Conservation (phyloP, 2,329 filamentous ascomycete genomes). For the Chaetomiaceae sp. region DNA sequence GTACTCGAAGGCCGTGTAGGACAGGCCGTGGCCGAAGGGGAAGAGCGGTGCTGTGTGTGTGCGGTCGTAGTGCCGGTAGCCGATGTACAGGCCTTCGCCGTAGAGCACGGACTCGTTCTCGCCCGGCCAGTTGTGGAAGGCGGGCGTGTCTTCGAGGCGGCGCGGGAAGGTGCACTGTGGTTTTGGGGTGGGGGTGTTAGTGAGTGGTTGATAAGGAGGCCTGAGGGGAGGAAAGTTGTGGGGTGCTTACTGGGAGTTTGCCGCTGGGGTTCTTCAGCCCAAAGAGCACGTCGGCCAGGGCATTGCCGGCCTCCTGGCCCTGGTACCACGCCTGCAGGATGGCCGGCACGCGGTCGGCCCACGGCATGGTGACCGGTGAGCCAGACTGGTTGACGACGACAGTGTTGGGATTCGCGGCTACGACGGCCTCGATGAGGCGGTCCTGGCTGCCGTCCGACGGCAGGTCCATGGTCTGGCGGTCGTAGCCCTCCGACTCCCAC, state of each 20-base stretch:
- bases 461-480: slow-evolving; percentile 56
- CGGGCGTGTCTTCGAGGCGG: slow-evolving; percentile 58
- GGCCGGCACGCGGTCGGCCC: slow-evolving; percentile 57
- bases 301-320: slow-evolving; percentile 63
- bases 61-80: slow-evolving; percentile 67
- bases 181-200: neutral
- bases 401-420: slow-evolving; percentile 57
- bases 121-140: slow-evolving; percentile 67
- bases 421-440: slow-evolving; percentile 55
- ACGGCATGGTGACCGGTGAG: slow-evolving; percentile 65
- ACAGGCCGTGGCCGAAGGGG: slow-evolving; percentile 67
- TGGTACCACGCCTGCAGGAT: slow-evolving; percentile 68
- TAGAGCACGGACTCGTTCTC: slow-evolving; percentile 64
- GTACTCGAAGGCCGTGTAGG: slow-evolving; percentile 65
- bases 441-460: slow-evolving; percentile 54
- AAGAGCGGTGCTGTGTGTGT: slow-evolving; percentile 55
- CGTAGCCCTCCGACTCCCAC: slow-evolving; percentile 71
- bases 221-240: neutral
- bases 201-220: neutral
- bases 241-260: slow-evolving; percentile 51
- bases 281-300: slow-evolving; percentile 60
- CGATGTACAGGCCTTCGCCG: slow-evolving; percentile 66
- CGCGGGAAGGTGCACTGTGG: slow-evolving; percentile 58
- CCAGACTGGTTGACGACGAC: slow-evolving; percentile 65
- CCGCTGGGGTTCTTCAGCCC: slow-evolving; percentile 59